These are phyloP conservation scores for Zygosaccharomyces lentus DNA, from an alignment of 805 yeast species.

Conservation along the genomic window DNA sequence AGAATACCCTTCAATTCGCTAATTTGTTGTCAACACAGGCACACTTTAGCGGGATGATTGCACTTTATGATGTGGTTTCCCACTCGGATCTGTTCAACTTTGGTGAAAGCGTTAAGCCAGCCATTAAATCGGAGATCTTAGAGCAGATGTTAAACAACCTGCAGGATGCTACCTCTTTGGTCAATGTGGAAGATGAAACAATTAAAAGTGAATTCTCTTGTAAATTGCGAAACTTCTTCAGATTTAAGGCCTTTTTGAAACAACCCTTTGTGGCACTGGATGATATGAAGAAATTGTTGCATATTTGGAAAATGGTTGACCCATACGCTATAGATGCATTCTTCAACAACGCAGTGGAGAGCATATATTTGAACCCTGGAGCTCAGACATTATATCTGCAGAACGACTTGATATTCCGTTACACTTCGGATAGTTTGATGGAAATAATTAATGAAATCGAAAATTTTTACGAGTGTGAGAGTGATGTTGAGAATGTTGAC, in stretches of 20 bases:
- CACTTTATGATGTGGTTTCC: slow-evolving; percentile 19
- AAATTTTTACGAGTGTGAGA: slow-evolving; percentile 13
- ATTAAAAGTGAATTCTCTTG: slow-evolving; percentile 5
- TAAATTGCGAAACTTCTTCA: slow-evolving; percentile 26
- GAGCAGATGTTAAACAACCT: slow-evolving; percentile 31
- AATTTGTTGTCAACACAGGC: slow-evolving; percentile 26
- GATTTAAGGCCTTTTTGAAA: slow-evolving; percentile 27
- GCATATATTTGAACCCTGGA: slow-evolving; percentile 26
- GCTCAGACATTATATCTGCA: slow-evolving; percentile 16
- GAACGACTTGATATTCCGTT: slow-evolving; percentile 21
- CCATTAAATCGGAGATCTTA: slow-evolving; percentile 16
- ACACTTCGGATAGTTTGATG: slow-evolving; percentile 14
- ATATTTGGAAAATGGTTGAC: slow-evolving; percentile 23
- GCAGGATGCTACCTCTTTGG: slow-evolving; percentile 20
- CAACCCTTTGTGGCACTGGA: slow-evolving; percentile 16
- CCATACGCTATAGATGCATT: slow-evolving; percentile 21
- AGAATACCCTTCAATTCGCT: slow-evolving; percentile 28
- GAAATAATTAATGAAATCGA: slow-evolving; percentile 13
- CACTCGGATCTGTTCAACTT: slow-evolving; percentile 12
- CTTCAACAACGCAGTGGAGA: slow-evolving; percentile 33
- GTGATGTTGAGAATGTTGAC: slow-evolving; percentile 14
- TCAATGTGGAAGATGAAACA: slow-evolving; percentile 10
- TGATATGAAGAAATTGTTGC: slow-evolving; percentile 22
- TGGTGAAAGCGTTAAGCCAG: slow-evolving; percentile 6
- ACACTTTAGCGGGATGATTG: slow-evolving; percentile 15